A percentile compares a stretch with the other conserved stretches of the same genome.
Evolutionary conservation across 2,329 filamentous ascomycete genomes (phyloP).

Genomic region (Cladophialophora carrionii): DNA sequence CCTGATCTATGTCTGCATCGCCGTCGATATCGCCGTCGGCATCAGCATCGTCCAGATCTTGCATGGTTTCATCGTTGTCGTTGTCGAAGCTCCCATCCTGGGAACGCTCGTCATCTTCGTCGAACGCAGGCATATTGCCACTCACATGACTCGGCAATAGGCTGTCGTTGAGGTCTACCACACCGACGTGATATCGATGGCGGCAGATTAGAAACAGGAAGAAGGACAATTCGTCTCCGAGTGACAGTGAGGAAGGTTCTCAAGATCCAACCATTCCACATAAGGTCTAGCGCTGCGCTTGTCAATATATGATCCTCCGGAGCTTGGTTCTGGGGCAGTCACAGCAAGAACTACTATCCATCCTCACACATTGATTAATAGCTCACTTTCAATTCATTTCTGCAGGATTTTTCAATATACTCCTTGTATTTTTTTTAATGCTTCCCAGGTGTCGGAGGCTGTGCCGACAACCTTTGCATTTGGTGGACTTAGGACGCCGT

Average conservation of each 20-base stretch:
- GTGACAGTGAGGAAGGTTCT: background rate
- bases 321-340: background rate
- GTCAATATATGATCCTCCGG: background rate
- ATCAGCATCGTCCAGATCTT: constrained; percentile 48
- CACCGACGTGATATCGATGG: background rate
- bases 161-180: background rate
- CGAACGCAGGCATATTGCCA: constrained; percentile 41
- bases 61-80: constrained; percentile 52
- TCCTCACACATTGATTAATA: no score
- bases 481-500: background rate
- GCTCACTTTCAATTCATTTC: no score
- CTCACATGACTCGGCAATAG: background rate
- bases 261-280: background rate
- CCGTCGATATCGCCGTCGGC: constrained; percentile 42
- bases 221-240: background rate
- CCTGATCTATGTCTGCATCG: constrained; percentile 43
- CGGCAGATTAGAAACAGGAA: background rate
- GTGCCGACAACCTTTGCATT: background rate
- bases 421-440: background rate
- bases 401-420: no score
- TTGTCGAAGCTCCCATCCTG: constrained; percentile 56
- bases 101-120: constrained; percentile 47
- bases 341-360: no score
- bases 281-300: background rate
- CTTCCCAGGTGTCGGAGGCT: no score